Base-by-base conservation (phyloP, 768 basidiomycete genomes). In the Crucibulum laeve region DNA sequence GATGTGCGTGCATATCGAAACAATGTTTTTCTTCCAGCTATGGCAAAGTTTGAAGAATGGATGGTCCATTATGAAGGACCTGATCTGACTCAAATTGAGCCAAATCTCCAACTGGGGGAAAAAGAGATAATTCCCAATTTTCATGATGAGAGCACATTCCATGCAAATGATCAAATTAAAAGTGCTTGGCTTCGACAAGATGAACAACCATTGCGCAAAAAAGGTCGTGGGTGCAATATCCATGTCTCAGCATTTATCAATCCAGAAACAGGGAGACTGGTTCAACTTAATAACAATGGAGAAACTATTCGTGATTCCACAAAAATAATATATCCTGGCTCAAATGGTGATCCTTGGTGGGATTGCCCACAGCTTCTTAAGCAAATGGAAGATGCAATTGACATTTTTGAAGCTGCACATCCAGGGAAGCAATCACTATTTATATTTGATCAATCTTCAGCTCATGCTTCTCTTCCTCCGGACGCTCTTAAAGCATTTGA, bases 301-400 rank as follows among this genome's bases (percentile, higher is more conserved):
- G n/a, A n/a, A n/a, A n/a, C n/a, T n/a, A n/a, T 30, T 30, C 28
- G n/a, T 30, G 35, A 36, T 36, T 13, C 35, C 48, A 49, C 18
- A 36, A 36, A 36, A 17, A 58, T 63, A 39, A 70, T 68, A 34
- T 59, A 52, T 48, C 61, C 59, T 19, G 57, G 61, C 4, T 46
- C 59, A 1, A 60, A 57, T 33, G 51, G 55, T 33, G 60, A 65
- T 55, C 40, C 59, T 22, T 65, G 60, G 57, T 67, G 64, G 65
- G 63, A 68, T 42, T 49, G 38, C n/a, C 33, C 48, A 14, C 63
- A 65, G 49, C 44, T 67, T 1, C 40, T 67, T 14, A 38, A 39
- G 18, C 64, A 68, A 42, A 46, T 62, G 4, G 51, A 61, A 25
- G 25, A 51, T 24, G 55, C 54, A 18, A 63, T 67, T 18, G 18